These are phyloP conservation scores for Quercus engelmannii DNA, from an alignment of 306 rosid genomes.

Conservation along the genomic window DNA sequence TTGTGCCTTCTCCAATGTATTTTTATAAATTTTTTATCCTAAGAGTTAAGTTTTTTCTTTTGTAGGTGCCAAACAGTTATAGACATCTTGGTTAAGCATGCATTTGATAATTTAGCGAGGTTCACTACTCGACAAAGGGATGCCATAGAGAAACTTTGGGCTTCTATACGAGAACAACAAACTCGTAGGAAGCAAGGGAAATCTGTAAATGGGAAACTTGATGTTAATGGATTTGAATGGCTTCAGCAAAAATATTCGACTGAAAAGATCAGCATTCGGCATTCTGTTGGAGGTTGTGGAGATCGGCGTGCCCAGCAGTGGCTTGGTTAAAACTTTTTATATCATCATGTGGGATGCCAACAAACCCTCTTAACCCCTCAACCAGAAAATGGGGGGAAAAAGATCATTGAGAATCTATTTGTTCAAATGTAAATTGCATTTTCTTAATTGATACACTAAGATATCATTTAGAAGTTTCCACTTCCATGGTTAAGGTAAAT, in stretches of 20 bases:
- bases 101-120: conserved; percentile 69
- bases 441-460: too few species aligned
- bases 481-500: too few species aligned
- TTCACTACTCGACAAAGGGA: conserved; percentile 77
- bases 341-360: neutral
- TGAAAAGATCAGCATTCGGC: conserved; percentile 93
- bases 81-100: conserved; percentile 87
- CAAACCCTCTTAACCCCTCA: neutral
- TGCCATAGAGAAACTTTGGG: conserved; percentile 83
- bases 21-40: neutral
- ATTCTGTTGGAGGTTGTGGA: conserved; percentile 79
- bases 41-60: conserved; percentile 7
- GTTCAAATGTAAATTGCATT: too few species aligned
- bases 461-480: too few species aligned
- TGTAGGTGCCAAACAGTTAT: conserved; percentile 93
- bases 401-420: too few species aligned
- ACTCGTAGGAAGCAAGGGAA: conserved; percentile 78
- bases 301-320: conserved; percentile 85
- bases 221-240: conserved; percentile 85
- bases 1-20: neutral
- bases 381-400: neutral
- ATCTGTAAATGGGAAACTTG: conserved; percentile 86
- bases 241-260: conserved; percentile 76
- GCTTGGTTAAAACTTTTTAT: conserved; percentile 50
- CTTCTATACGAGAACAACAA: conserved; percentile 79